Conservation (phyloP, 306 rosid genomes). For the Neltuma alba region DNA sequence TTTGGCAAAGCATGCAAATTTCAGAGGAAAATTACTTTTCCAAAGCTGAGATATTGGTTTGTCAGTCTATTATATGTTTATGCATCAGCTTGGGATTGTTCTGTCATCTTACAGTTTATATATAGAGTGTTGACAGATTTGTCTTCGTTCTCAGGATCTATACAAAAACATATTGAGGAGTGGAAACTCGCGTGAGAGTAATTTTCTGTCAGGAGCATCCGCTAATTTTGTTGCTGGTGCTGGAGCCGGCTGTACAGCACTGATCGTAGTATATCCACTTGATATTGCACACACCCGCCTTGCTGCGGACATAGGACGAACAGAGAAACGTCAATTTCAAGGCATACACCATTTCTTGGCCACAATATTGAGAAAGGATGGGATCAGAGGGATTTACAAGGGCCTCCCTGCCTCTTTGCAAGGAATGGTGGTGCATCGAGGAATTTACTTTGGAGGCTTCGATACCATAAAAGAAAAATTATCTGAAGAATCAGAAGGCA, state of each 20-base stretch:
- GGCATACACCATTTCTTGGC: slow-evolving; percentile 85
- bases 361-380: slow-evolving; percentile 67
- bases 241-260: slow-evolving; percentile 88
- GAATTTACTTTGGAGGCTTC: slow-evolving; percentile 94
- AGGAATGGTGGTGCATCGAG: slow-evolving; percentile 89
- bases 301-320: slow-evolving; percentile 88
- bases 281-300: slow-evolving; percentile 98
- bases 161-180: slow-evolving; percentile 72
- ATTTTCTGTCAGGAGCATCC: slow-evolving; percentile 68
- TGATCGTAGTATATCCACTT: slow-evolving; percentile 83
- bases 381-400: slow-evolving; percentile 73
- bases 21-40: neutral
- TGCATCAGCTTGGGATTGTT: neutral
- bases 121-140: slow-evolving; percentile 20
- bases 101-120: slow-evolving; percentile 6
- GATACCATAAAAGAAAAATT: slow-evolving; percentile 82
- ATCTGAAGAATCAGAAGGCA: slow-evolving; percentile 53
- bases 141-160: slow-evolving; percentile 70
- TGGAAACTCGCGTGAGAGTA: slow-evolving; percentile 45
- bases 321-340: slow-evolving; percentile 72
- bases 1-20: neutral
- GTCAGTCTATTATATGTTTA: neutral
- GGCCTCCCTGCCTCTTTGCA: slow-evolving; percentile 98
- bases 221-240: slow-evolving; percentile 89
- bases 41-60: neutral